Percentiles rank a stretch among this genome's conserved stretches.
Evolutionary conservation across 306 rosid species (phyloP).

Genomic region (Glycyrrhiza uralensis): DNA sequence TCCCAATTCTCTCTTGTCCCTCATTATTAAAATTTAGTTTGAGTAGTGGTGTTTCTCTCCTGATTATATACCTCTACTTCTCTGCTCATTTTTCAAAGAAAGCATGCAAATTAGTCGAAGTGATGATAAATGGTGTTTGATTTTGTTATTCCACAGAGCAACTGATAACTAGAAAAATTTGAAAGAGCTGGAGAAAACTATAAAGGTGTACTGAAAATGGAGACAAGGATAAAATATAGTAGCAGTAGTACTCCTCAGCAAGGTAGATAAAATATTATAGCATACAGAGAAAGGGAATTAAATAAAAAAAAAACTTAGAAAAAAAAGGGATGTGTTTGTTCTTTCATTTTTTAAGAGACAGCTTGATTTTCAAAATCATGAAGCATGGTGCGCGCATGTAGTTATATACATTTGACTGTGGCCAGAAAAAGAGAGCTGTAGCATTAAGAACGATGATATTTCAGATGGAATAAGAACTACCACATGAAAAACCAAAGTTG

Average conservation of each 20-base stretch:
- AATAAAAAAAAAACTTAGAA: too few species aligned
- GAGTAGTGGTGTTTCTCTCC: too few species aligned
- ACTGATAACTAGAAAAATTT: conserved; percentile 79
- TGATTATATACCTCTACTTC: not conserved
- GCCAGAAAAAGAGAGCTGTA: conserved; percentile 16
- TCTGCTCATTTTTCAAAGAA: not conserved
- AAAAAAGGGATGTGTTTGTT: not conserved
- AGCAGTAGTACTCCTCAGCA: not conserved
- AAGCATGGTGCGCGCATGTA: not conserved
- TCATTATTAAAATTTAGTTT: too few species aligned
- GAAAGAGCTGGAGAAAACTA: conserved; percentile 90
- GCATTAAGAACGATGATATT: not conserved
- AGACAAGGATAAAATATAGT: conserved; percentile 18
- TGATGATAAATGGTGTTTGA: too few species aligned
- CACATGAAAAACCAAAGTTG: too few species aligned
- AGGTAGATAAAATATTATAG: not conserved
- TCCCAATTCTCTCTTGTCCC: too few species aligned
- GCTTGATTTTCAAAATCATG: not conserved
- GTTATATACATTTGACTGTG: too few species aligned
- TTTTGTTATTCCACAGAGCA: conserved; percentile 47
- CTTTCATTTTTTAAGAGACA: conserved; percentile 1
- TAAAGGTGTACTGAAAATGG: conserved; percentile 54
- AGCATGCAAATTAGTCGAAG: not conserved
- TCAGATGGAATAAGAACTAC: conserved; percentile 10
- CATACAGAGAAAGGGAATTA: not conserved